phyloP scores from a whole-genome alignment of 768 basidiomycete genomes.

The Russula foetens region DNA sequence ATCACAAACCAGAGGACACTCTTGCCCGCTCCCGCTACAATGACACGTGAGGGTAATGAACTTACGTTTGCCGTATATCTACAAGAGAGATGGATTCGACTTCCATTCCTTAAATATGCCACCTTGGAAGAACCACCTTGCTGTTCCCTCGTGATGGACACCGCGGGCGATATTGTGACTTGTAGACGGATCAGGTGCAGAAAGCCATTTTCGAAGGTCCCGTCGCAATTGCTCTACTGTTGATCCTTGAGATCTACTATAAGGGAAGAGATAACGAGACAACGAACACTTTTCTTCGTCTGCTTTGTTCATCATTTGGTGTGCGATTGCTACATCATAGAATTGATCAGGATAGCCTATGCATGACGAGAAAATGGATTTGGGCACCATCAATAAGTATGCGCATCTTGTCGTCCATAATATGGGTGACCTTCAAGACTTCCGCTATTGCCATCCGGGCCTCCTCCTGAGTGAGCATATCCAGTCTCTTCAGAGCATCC shows the following conservation, averaged over 20 bases:
- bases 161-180: not conserved
- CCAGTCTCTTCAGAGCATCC: not conserved
- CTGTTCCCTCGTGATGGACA: not conserved
- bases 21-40: not conserved
- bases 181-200: not conserved
- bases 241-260: not conserved
- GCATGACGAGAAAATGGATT: not conserved
- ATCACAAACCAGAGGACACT: not conserved
- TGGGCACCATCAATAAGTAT: not conserved
- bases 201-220: not conserved
- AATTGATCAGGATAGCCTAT: no score
- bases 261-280: not conserved
- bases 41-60: no score
- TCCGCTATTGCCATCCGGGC: not conserved
- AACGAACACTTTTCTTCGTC: not conserved
- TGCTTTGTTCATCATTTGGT: not conserved
- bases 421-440: not conserved
- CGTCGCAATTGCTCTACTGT: no score
- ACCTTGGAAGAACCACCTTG: not conserved
- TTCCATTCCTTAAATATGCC: not conserved
- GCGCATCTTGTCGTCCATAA: not conserved
- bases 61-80: not conserved
- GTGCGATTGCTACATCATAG: no score
- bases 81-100: not conserved
- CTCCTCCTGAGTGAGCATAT: not conserved